Evolutionary conservation across 225 moss, liverwort and hornwort genomes (phyloP).

Genomic region (Sphagnum contortum): DNA sequence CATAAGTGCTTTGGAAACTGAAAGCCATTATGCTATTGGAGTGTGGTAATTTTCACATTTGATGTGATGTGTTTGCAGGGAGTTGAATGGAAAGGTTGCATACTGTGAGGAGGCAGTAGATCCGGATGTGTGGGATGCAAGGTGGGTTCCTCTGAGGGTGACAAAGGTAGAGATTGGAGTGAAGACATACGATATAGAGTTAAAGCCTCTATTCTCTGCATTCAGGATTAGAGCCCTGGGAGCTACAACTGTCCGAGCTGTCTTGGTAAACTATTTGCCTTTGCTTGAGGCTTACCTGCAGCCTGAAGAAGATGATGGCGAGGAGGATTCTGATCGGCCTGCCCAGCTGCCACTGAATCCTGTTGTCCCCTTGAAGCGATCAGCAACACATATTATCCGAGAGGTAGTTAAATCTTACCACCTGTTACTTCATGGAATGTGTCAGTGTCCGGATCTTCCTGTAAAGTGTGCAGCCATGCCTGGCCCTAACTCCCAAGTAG

Average conservation of each 20-base stretch:
- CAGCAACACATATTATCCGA: conserved; percentile 65
- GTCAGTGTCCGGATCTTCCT: too few species aligned
- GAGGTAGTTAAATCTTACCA: conserved; percentile 38
- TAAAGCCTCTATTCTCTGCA: conserved; percentile 96
- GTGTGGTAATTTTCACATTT: not conserved
- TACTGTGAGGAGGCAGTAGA: conserved; percentile 56
- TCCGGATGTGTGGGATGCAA: conserved; percentile 27
- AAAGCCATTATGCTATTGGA: too few species aligned
- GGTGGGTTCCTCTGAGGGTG: conserved; percentile 38
- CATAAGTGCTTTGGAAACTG: too few species aligned
- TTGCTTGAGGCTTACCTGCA: conserved; percentile 89
- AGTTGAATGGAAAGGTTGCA: conserved; percentile 64
- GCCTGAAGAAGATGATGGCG: conserved; percentile 92
- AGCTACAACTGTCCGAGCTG: conserved; percentile 75
- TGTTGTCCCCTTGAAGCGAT: conserved; percentile 67
- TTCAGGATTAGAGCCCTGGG: conserved; percentile 86
- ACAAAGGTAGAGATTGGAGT: conserved; percentile 19
- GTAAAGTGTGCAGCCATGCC: too few species aligned
- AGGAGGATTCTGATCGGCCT: conserved; percentile 81
- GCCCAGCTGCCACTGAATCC: conserved; percentile 60
- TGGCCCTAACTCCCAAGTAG: too few species aligned
- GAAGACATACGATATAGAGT: conserved; percentile 77
- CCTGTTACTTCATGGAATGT: too few species aligned
- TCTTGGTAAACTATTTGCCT: conserved; percentile 79
- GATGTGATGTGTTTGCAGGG: conserved; percentile 33